Percentiles rank a stretch among this genome's conserved stretches.
Evolutionary conservation across 768 basidiomycete species (phyloP).

Genomic region (Chalciporus piperatus): DNA sequence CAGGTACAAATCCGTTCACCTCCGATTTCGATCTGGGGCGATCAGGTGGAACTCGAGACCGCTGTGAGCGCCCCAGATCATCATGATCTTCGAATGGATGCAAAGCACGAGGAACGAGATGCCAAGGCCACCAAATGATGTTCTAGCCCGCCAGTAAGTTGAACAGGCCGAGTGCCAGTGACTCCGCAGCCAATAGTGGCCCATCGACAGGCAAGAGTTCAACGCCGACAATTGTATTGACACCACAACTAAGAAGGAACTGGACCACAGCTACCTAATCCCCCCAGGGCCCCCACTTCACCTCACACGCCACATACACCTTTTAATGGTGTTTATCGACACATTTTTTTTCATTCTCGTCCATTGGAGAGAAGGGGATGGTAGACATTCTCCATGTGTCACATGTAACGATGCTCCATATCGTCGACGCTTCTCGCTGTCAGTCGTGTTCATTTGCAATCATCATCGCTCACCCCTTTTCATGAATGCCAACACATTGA

Average conservation of each 20-base stretch:
- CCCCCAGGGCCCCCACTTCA: too few relatives aligned
- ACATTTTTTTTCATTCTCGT: neutral
- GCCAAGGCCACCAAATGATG: neutral
- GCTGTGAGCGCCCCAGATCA: neutral
- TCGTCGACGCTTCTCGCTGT: neutral
- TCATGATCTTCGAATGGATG: constrained; percentile 4
- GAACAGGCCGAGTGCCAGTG: neutral
- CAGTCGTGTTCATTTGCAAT: neutral
- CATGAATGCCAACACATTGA: too few relatives aligned
- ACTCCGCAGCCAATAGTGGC: neutral
- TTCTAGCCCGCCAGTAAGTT: constrained; percentile 1
- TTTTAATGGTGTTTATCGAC: neutral
- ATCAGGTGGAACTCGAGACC: neutral
- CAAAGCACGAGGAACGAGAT: neutral
- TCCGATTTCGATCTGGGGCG: neutral
- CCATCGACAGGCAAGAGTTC: neutral
- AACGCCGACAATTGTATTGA: neutral
- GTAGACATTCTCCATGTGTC: neutral
- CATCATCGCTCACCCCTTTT: neutral
- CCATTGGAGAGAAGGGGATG: neutral
- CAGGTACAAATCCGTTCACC: constrained; percentile 4
- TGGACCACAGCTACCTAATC: neutral
- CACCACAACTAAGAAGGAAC: neutral
- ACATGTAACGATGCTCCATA: neutral
- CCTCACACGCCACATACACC: neutral